Conservation (phyloP, 2,329 filamentous ascomycete genomes). For the Neurospora crassa region DNA sequence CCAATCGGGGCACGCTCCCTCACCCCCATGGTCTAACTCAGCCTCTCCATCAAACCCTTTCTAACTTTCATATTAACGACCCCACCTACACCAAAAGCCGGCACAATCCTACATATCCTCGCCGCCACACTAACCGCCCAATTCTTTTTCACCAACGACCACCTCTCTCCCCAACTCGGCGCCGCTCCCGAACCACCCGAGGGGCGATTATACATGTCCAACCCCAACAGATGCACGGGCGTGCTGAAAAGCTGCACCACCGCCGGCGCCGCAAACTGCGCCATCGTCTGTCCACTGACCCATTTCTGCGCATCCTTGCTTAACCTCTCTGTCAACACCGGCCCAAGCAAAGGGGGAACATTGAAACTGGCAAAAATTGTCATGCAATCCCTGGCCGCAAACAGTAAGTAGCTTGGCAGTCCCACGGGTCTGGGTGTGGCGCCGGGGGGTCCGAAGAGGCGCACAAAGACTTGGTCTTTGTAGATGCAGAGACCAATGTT, state of each 20-base stretch:
- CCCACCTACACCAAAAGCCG: slow-evolving; percentile 80
- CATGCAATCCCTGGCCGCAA: slow-evolving; percentile 72
- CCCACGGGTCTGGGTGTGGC: slow-evolving; percentile 49
- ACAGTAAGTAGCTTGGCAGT: slow-evolving; percentile 63
- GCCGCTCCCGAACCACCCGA: slow-evolving; percentile 26
- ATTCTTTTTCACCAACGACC: slow-evolving; percentile 57
- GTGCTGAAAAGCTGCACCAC: slow-evolving; percentile 71
- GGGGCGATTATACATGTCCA: slow-evolving; percentile 77
- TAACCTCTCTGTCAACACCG: slow-evolving; percentile 48
- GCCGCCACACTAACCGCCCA: slow-evolving; percentile 67
- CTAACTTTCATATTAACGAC: slow-evolving; percentile 73
- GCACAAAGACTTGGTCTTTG: slow-evolving; percentile 80
- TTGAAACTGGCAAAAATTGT: slow-evolving; percentile 94
- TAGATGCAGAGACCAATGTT: slow-evolving; percentile 82
- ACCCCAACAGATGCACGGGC: slow-evolving; percentile 72
- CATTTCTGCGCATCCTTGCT: slow-evolving; percentile 39
- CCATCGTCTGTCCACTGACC: slow-evolving; percentile 47
- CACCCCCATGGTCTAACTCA: slow-evolving; percentile 27
- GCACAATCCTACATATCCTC: slow-evolving; percentile 74
- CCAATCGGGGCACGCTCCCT: neutral
- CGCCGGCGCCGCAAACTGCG: slow-evolving; percentile 75
- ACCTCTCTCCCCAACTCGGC: slow-evolving; percentile 48
- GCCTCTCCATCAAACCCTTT: slow-evolving; percentile 52
- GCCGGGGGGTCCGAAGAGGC: slow-evolving; percentile 62
- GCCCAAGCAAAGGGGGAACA: slow-evolving; percentile 69